Evolutionary conservation across 768 basidiomycete species (phyloP).

Genomic region (Cystofilobasidium capitatum): DNA sequence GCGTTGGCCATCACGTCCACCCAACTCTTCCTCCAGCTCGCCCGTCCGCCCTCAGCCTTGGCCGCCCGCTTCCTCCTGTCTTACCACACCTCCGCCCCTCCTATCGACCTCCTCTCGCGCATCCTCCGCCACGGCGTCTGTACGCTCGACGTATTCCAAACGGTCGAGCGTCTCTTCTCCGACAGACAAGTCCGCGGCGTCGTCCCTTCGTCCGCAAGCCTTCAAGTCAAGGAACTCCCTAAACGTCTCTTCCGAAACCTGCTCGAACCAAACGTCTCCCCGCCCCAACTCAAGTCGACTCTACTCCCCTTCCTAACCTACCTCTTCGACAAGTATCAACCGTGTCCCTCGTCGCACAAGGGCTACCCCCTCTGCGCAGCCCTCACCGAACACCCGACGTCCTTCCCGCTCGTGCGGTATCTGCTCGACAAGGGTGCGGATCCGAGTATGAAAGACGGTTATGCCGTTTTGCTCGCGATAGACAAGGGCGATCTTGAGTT

Average conservation of each 20-base stretch:
- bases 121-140: slow-evolving; percentile 37
- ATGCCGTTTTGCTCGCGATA: slow-evolving; percentile 71
- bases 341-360: slow-evolving; percentile 56
- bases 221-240: slow-evolving; percentile 46
- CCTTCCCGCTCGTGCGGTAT: slow-evolving; percentile 54
- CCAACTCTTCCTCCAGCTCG: slow-evolving; percentile 50
- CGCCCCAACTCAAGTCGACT: slow-evolving; percentile 33
- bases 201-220: slow-evolving; percentile 27
- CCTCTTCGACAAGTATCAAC: slow-evolving; percentile 40
- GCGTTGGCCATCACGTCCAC: slow-evolving; percentile 54
- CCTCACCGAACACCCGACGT: slow-evolving; percentile 43
- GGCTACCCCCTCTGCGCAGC: slow-evolving; percentile 79
- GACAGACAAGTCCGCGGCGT: slow-evolving; percentile 43
- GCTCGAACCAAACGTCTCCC: slow-evolving; percentile 29
- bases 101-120: slow-evolving; percentile 30
- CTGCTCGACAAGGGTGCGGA: slow-evolving; percentile 65
- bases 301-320: slow-evolving; percentile 33
- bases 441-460: slow-evolving; percentile 51
- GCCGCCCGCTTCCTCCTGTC: slow-evolving; percentile 58
- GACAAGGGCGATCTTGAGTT: slow-evolving; percentile 56
- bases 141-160: slow-evolving; percentile 30
- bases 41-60: slow-evolving; percentile 50
- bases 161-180: slow-evolving; percentile 39
- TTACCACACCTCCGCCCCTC: slow-evolving; percentile 30
- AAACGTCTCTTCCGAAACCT: slow-evolving; percentile 57